Conservation (phyloP, 768 basidiomycete species). For the Lanmaoa pseudosensibilis region DNA sequence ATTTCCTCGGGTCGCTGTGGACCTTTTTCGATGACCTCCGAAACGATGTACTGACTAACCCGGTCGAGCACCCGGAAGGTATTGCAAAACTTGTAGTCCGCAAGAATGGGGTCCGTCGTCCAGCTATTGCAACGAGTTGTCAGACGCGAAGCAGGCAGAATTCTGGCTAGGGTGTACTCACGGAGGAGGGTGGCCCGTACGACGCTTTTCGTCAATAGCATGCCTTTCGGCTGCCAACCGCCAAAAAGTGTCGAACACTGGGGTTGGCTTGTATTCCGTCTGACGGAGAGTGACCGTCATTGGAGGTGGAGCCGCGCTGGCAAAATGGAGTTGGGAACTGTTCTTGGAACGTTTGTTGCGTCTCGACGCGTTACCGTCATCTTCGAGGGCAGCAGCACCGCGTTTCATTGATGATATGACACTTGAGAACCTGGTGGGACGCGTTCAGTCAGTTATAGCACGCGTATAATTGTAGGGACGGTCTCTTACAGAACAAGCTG, state of each 20-base stretch:
- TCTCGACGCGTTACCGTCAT: constrained; percentile 7
- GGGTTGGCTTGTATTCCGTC: constrained; percentile 42
- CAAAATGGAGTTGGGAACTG: constrained; percentile 19
- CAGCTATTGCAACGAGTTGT: constrained; percentile 45
- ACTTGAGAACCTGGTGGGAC: background rate
- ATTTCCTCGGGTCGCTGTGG: constrained; percentile 59
- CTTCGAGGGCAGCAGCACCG: constrained; percentile 7
- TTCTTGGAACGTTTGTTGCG: constrained; percentile 27
- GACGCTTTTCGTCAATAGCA: constrained; percentile 54
- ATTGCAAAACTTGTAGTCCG: constrained; percentile 64
- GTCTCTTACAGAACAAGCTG: background rate
- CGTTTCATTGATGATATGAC: constrained; percentile 26
- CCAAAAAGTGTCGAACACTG: constrained; percentile 64
- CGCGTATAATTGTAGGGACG: background rate
- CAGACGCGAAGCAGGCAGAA: constrained; percentile 10
- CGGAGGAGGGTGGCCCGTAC: constrained; percentile 50
- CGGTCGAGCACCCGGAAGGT: constrained; percentile 74
- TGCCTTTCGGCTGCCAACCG: constrained; percentile 57
- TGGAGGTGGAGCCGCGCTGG: constrained; percentile 18
- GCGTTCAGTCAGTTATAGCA: background rate
- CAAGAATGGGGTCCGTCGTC: constrained; percentile 64
- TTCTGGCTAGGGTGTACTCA: constrained; percentile 35
- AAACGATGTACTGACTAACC: constrained; percentile 65
- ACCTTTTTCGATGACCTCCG: constrained; percentile 69
- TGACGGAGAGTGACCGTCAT: constrained; percentile 38